These are phyloP conservation scores for Tricholoma matsutake DNA, from an alignment of 768 basidiomycete species.

Conservation along the genomic window DNA sequence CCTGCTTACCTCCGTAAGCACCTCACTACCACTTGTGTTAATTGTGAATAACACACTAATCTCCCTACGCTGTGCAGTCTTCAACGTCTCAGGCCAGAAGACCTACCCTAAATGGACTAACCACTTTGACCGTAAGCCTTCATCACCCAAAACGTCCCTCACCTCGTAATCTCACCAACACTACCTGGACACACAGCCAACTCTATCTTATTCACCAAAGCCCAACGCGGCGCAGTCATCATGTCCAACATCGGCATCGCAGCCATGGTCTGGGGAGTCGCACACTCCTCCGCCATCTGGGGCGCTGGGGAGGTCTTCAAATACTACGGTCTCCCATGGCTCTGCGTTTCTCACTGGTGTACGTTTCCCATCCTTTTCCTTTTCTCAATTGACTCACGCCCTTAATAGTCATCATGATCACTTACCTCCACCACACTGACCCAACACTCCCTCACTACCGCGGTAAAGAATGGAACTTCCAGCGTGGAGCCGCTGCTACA, in stretches of 20 bases:
- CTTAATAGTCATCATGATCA: slow-evolving; percentile 52
- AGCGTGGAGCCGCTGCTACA: slow-evolving; percentile 60
- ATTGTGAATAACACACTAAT: too few species aligned
- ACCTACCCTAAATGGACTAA: slow-evolving; percentile 59
- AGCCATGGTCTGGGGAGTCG: slow-evolving; percentile 41
- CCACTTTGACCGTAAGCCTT: slow-evolving; percentile 56
- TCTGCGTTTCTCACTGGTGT: slow-evolving; percentile 56
- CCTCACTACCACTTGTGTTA: too few species aligned
- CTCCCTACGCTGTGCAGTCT: slow-evolving; percentile 25
- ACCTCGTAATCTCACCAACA: too few species aligned
- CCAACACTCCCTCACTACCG: slow-evolving; percentile 56
- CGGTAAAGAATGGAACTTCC: slow-evolving; percentile 54
- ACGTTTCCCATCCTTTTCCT: slow-evolving; percentile 15
- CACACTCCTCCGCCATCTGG: slow-evolving; percentile 32
- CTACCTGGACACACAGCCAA: too few species aligned
- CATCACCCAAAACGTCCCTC: background rate
- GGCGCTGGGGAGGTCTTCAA: slow-evolving; percentile 43
- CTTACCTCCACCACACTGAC: slow-evolving; percentile 65
- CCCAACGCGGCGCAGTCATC: slow-evolving; percentile 49
- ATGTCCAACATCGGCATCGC: slow-evolving; percentile 57
- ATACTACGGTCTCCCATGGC: slow-evolving; percentile 53
- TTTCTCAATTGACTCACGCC: background rate
- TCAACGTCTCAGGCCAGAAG: slow-evolving; percentile 62
- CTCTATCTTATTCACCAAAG: slow-evolving; percentile 53
- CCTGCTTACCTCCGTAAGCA: slow-evolving; percentile 57